A percentile compares a stretch with the other conserved stretches of the same genome.
Conservation (phyloP, 495 filamentous ascomycete species). For the Haplographium delicatum region DNA sequence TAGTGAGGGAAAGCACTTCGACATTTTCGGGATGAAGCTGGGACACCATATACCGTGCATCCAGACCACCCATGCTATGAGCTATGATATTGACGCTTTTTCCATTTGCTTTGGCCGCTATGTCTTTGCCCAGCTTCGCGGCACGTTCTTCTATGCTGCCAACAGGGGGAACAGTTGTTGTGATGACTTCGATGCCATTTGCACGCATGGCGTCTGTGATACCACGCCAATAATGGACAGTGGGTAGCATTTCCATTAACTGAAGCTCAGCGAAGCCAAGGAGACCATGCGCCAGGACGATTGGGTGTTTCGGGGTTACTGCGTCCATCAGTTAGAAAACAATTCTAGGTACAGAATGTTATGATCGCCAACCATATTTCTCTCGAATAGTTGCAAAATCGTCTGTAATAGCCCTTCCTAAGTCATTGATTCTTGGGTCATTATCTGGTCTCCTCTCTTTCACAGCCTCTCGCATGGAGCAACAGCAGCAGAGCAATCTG, state of each 20-base stretch:
- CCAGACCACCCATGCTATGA: constrained; percentile 72
- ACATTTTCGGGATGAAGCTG: constrained; percentile 54
- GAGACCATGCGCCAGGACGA: constrained; percentile 85
- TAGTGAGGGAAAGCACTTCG: constrained; percentile 70
- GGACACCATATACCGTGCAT: constrained; percentile 90
- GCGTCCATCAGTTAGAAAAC: background rate
- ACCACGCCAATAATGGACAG: constrained; percentile 87
- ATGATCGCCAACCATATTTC: constrained; percentile 54
- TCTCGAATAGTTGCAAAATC: constrained; percentile 70
- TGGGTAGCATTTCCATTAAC: constrained; percentile 65
- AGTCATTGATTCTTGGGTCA: constrained; percentile 55
- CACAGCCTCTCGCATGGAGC: constrained; percentile 5
- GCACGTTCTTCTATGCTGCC: constrained; percentile 75
- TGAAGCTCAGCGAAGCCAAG: constrained; percentile 85
- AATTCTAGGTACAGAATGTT: background rate
- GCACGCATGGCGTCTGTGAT: constrained; percentile 72
- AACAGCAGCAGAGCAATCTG: background rate
- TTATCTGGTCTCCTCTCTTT: constrained; percentile 25
- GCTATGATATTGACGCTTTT: constrained; percentile 85
- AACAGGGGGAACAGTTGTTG: constrained; percentile 71
- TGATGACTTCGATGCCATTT: constrained; percentile 74
- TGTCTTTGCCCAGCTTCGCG: constrained; percentile 56
- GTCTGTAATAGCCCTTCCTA: constrained; percentile 67
- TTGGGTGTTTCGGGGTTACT: constrained; percentile 63
- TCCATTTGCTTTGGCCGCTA: constrained; percentile 59